Conservation (phyloP, 345 rosid genomes). For the Gossypium mustelinum region DNA sequence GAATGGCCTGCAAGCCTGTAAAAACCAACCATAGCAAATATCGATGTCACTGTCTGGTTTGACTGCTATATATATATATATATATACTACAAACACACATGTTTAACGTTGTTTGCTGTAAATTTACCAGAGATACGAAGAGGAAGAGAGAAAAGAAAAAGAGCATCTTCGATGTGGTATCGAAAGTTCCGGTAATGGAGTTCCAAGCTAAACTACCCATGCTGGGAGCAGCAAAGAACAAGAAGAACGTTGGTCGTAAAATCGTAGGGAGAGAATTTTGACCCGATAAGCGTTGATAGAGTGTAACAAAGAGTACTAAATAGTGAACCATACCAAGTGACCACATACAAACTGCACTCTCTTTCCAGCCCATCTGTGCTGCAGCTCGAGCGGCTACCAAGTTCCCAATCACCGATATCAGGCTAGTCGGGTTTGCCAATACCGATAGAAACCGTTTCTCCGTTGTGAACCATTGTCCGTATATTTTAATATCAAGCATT, state of each 20-base stretch:
- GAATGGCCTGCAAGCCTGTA: slow-evolving; percentile 54
- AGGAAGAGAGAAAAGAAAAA: slow-evolving; percentile 58
- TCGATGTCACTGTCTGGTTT: neutral
- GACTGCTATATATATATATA: neutral
- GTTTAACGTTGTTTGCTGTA: neutral
- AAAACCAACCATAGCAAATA: neutral
- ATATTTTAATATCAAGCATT: slow-evolving; percentile 56
- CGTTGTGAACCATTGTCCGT: slow-evolving; percentile 79
- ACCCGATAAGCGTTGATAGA: slow-evolving; percentile 57
- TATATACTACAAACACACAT: neutral
- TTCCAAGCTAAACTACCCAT: slow-evolving; percentile 61
- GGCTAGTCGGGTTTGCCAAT: slow-evolving; percentile 63
- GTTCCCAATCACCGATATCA: slow-evolving; percentile 60
- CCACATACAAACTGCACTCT: slow-evolving; percentile 55
- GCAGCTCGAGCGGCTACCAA: slow-evolving; percentile 53
- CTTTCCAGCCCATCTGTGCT: slow-evolving; percentile 54
- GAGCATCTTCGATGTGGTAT: slow-evolving; percentile 45
- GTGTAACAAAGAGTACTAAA: slow-evolving; percentile 64
- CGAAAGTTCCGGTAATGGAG: slow-evolving; percentile 52
- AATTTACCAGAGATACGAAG: slow-evolving; percentile 53
- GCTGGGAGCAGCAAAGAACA: slow-evolving; percentile 74
- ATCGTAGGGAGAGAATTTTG: slow-evolving; percentile 34
- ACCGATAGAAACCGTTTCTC: slow-evolving; percentile 50
- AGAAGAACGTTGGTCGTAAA: slow-evolving; percentile 58
- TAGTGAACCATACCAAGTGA: slow-evolving; percentile 65